Percentiles rank a stretch among this genome's conserved stretches.
phyloP scores from a whole-genome alignment of 2,329 filamentous ascomycete genomes.

The Sporothrix globosa region DNA sequence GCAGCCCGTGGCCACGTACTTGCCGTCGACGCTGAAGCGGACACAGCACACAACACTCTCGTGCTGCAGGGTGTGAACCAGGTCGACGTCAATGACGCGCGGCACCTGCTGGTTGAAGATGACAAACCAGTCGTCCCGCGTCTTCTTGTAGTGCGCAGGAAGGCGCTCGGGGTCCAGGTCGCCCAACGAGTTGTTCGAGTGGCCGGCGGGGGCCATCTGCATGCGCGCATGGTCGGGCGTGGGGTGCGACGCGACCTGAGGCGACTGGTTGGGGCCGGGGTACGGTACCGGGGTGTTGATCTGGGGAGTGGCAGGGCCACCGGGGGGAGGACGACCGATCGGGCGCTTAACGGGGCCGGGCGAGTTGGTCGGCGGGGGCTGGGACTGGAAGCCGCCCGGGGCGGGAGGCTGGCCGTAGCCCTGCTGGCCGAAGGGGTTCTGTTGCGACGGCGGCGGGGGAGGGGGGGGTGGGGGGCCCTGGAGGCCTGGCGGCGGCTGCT shows the following conservation, averaged over 20 bases:
- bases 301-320: slow-evolving; percentile 83
- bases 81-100: slow-evolving; percentile 86
- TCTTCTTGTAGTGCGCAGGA: slow-evolving; percentile 84
- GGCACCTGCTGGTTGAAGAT: slow-evolving; percentile 94
- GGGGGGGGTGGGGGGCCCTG: slow-evolving; percentile 60
- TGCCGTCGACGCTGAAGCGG: slow-evolving; percentile 91
- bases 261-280: slow-evolving; percentile 78
- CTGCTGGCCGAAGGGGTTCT: slow-evolving; percentile 71
- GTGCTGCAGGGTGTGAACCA: slow-evolving; percentile 89
- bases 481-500: slow-evolving; percentile 74
- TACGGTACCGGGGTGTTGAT: slow-evolving; percentile 88
- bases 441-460: slow-evolving; percentile 63
- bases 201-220: slow-evolving; percentile 54
- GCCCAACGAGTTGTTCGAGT: slow-evolving; percentile 68
- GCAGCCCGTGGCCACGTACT: slow-evolving; percentile 94
- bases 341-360: slow-evolving; percentile 82
- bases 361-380: slow-evolving; percentile 82
- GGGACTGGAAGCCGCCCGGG: slow-evolving; percentile 74
- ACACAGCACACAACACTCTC: slow-evolving; percentile 99
- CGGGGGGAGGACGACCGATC: slow-evolving; percentile 65
- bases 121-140: slow-evolving; percentile 90
- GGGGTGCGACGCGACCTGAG: slow-evolving; percentile 79
- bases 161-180: slow-evolving; percentile 87
- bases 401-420: slow-evolving; percentile 59
- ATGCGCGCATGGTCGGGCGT: slow-evolving; percentile 68